Conservation (phyloP, 805 yeast genomes). For the Pichia paraexigua region DNA sequence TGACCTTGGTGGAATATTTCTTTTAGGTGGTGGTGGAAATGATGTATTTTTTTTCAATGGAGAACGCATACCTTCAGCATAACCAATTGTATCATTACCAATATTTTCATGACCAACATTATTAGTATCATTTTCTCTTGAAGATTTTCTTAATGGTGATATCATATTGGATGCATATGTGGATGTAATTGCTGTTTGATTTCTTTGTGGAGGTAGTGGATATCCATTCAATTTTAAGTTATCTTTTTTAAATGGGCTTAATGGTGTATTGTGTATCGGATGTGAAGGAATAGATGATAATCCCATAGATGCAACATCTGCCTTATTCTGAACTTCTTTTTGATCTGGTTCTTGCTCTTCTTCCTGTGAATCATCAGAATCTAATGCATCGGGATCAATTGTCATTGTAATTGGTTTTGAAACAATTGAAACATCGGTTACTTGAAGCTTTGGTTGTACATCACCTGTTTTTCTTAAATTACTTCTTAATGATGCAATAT, state of each 20-base stretch:
- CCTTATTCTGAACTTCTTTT: background rate
- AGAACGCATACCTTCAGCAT: slow-evolving; percentile 11
- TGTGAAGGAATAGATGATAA: background rate
- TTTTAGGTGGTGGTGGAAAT: slow-evolving; percentile 2
- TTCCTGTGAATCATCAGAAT: slow-evolving; percentile 1
- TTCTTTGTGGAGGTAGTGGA: slow-evolving; percentile 8
- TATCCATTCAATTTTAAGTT: background rate
- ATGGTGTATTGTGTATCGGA: background rate
- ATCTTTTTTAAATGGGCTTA: slow-evolving; percentile 4
- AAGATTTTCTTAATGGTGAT: background rate
- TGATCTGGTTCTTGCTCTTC: background rate
- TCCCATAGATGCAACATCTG: background rate
- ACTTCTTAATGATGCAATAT: slow-evolving; percentile 11
- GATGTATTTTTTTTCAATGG: slow-evolving; percentile 1
- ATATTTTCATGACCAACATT: background rate
- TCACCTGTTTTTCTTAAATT: slow-evolving; percentile 12
- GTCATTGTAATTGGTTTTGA: slow-evolving; percentile 7
- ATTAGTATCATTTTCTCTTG: background rate
- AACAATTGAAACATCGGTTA: slow-evolving; percentile 1
- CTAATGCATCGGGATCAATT: background rate
- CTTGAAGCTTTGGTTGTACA: background rate
- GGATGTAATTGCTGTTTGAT: background rate
- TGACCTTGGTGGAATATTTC: background rate
- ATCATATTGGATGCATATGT: background rate
- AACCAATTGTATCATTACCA: slow-evolving; percentile 3